Conservation (phyloP, 768 basidiomycete genomes). For the Panaeolus cyanescens region DNA sequence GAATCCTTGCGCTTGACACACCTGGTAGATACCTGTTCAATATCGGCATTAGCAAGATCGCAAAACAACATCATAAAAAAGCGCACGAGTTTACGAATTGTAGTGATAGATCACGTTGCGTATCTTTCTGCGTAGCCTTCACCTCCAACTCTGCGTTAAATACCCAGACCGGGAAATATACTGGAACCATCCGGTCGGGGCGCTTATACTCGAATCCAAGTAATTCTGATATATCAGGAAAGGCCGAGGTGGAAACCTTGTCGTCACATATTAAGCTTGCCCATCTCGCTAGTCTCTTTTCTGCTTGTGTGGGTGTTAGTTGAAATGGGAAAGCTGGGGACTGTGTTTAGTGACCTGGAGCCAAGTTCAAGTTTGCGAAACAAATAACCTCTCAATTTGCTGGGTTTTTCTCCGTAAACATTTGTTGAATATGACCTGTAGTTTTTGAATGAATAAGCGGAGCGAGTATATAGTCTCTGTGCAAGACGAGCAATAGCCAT, state of each 20-base stretch:
- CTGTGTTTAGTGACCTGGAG: not conserved
- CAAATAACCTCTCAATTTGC: slow-evolving; percentile 37
- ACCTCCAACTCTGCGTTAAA: slow-evolving; percentile 55
- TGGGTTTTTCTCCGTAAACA: slow-evolving; percentile 27
- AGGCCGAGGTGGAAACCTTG: slow-evolving; percentile 25
- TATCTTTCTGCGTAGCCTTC: slow-evolving; percentile 24
- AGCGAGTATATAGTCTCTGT: slow-evolving; percentile 1
- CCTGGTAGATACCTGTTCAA: slow-evolving; percentile 48
- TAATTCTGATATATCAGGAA: slow-evolving; percentile 38
- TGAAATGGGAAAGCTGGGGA: slow-evolving; percentile 52
- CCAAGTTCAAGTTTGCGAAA: not conserved
- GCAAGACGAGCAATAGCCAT: slow-evolving; percentile 4
- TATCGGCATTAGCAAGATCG: not conserved
- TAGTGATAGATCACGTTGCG: slow-evolving; percentile 26
- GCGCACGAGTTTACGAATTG: slow-evolving; percentile 2
- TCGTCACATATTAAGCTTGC: slow-evolving; percentile 27
- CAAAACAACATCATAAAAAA: not conserved
- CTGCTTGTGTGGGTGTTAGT: slow-evolving; percentile 46
- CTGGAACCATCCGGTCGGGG: slow-evolving; percentile 49
- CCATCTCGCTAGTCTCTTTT: slow-evolving; percentile 36
- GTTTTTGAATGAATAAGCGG: not conserved
- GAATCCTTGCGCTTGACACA: slow-evolving; percentile 12
- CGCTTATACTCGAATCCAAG: slow-evolving; percentile 38
- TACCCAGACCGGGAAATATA: slow-evolving; percentile 69
- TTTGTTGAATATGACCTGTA: slow-evolving; percentile 5